Base-by-base conservation (phyloP, 2,329 filamentous ascomycete genomes). In the Paecilomyces dactylethromorphus region DNA sequence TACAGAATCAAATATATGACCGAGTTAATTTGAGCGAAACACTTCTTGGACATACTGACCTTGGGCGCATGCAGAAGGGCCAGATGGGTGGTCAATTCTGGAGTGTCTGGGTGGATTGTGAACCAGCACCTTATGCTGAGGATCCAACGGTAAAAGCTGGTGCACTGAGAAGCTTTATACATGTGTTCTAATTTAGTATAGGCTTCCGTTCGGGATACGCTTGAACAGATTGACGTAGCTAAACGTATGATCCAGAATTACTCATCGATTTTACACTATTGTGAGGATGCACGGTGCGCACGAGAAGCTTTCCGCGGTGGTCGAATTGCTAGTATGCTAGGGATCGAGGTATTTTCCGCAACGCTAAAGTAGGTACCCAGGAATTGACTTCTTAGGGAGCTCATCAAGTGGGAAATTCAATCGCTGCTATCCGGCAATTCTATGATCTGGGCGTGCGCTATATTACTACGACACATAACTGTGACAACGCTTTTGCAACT, bases 11-110 rank as follows among this genome's bases (percentile, higher is more conserved):
- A 53, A 69, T 72, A 21, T 68, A 70, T 59, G 58, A 66, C 58
- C 57, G 59, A 24, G 59, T 60, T 2, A 55, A 67, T n/a, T 39
- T 59, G 10, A 62, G 68, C 33, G 50, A 52, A 22, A 52, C 11
- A 13, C 22, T 52, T 12, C 12, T 26, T 3, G 50, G n/a, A 12
- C 68, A 72, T 53, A 70, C 66, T 3, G 68, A 72, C 60, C 55
- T 71, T 7, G 53, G 64, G 54, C 61, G 61, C 56, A 59, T 72
- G 60, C 59, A 62, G 21, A 29, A 66, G 35, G 70, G 70, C 2
- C 63, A 57, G 31, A 57, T 71, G 26, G 69, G 70, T 3, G 68
- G 69, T 0, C 67, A 70, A 35, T 72, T 73, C 52, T 71, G 70
- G 70, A 65, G 62, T 56, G 69, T 68, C n/a, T 73, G 63, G 59